phyloP scores from a whole-genome alignment of 2,329 filamentous ascomycete genomes.

The Aspergillus tamarii region DNA sequence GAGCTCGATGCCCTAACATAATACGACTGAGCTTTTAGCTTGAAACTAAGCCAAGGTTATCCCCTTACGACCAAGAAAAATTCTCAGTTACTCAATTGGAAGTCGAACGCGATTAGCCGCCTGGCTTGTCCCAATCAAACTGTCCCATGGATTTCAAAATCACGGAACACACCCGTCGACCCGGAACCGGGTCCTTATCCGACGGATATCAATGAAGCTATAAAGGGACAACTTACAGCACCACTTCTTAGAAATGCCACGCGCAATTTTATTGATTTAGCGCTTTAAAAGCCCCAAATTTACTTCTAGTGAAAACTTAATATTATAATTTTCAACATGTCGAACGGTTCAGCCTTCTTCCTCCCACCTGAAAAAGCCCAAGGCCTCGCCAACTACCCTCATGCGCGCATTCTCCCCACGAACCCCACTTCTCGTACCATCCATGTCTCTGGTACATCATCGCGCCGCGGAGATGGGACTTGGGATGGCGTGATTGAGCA shows the following conservation, averaged over 20 bases:
- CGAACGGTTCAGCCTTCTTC: constrained; percentile 39
- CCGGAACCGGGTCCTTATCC: constrained; percentile 1
- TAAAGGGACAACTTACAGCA: background rate
- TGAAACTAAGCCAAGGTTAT: background rate
- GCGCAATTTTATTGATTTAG: background rate
- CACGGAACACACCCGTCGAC: constrained; percentile 5
- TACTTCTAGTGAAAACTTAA: background rate
- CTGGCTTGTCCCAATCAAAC: background rate
- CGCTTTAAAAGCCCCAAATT: background rate
- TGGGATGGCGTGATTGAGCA: constrained; percentile 43
- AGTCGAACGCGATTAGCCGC: background rate
- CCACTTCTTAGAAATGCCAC: background rate
- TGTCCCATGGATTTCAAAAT: background rate
- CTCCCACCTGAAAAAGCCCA: constrained; percentile 34
- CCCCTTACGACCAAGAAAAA: background rate
- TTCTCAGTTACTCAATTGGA: background rate
- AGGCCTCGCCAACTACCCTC: constrained; percentile 38
- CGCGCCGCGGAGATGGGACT: constrained; percentile 40
- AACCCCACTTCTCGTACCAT: constrained; percentile 37
- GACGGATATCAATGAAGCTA: background rate
- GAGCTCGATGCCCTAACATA: background rate
- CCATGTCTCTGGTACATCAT: constrained; percentile 47
- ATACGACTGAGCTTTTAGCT: background rate
- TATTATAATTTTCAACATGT: constrained; percentile 9
- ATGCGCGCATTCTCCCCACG: constrained; percentile 39